Base-by-base conservation (phyloP, 176 grass and related monocot species). In the Olyra latifolia region DNA sequence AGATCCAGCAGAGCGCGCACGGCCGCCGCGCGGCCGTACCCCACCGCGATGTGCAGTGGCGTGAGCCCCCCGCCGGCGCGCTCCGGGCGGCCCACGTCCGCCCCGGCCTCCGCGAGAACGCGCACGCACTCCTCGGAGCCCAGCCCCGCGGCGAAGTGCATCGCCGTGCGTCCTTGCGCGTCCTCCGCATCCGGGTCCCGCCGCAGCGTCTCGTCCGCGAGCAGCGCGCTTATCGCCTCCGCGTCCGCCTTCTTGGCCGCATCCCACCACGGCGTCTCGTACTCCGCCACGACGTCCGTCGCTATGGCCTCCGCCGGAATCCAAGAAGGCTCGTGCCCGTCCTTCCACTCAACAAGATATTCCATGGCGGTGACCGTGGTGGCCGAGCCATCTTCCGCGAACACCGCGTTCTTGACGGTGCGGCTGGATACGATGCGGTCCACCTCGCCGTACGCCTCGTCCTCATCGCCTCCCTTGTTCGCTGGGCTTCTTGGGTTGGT, bases 331-430 rank as follows among this genome's bases (percentile, higher is more conserved):
- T 79, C 89, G 78, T 98, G 95, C 29, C 88, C 92, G 69, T 95
- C 95, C 75, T 91, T 95, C 95, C 92, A 98, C 64, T 94, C 81
- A 32, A 98, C 85, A 40, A 98, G 85, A 78, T 95, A 98, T 84
- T 98, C 92, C 35, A 78, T 91, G 66, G 80, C 62, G 10, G 74
- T 55, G 65, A 35, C 44, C 9, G 92, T 75, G 23, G 78, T 89
- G 53, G 85, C 88, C 32, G 88, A 83, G 30, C 95, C 90, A 53
- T 98, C 92, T 49, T 94, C 85, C 1, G 83, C 83, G 75, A 89
- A 94, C 24, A 94, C 69, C 4, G 90, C 88, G 29, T 39, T 87
- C 52, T 25, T 87, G 3, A 98, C 81, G 19, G 83, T 89, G 60
- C 96, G 92, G 78, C 92, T 88, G 17, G 88, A 94, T 8, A 95